Evolutionary conservation across 768 basidiomycete genomes (phyloP).

Genomic region (Tephrocybe sp.): DNA sequence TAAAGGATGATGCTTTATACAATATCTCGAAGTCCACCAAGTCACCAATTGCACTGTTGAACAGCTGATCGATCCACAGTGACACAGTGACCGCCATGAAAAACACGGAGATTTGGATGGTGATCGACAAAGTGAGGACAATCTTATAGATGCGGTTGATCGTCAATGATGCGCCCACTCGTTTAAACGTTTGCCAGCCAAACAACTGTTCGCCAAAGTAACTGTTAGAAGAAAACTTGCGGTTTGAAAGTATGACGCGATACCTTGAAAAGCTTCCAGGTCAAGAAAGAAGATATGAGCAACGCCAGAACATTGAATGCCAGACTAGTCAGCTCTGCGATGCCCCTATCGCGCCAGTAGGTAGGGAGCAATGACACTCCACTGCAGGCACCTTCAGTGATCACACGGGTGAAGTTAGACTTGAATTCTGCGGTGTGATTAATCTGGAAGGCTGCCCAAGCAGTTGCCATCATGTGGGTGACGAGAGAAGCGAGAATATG

Average conservation of each 20-base stretch:
- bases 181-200: constrained; percentile 88
- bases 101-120: constrained; percentile 74
- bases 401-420: constrained; percentile 49
- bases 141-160: constrained; percentile 77
- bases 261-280: constrained; percentile 76
- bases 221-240: too few species aligned
- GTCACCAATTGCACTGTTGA: constrained; percentile 60
- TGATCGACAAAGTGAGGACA: constrained; percentile 66
- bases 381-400: constrained; percentile 63
- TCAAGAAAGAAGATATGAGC: constrained; percentile 58
- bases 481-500: constrained; percentile 73
- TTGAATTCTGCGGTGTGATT: constrained; percentile 57
- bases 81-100: constrained; percentile 69
- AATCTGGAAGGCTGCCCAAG: constrained; percentile 72
- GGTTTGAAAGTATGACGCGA: too few species aligned
- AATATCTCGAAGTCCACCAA: constrained; percentile 40
- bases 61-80: constrained; percentile 76
- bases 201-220: too few species aligned
- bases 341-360: constrained; percentile 62
- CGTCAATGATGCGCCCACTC: constrained; percentile 69
- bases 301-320: constrained; percentile 60
- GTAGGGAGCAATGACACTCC: constrained; percentile 49
- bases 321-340: constrained; percentile 64
- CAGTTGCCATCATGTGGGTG: constrained; percentile 71
- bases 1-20: constrained; percentile 55